phyloP scores from a whole-genome alignment of 2,329 filamentous ascomycete genomes.

The Fusarium luffae region DNA sequence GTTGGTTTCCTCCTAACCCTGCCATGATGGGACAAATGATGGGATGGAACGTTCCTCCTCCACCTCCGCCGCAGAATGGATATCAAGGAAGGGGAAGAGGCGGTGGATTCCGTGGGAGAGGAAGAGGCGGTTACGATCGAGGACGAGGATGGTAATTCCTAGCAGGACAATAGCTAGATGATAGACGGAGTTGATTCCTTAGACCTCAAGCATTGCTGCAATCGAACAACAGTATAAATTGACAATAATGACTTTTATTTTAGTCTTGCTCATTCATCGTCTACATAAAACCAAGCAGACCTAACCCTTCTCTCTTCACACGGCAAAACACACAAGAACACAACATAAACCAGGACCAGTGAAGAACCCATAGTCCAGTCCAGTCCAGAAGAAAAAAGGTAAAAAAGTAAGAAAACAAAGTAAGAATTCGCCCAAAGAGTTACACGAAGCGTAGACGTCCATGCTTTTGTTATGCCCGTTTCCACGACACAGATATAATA shows the following conservation, averaged over 20 bases:
- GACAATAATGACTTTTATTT: slow-evolving; percentile 46
- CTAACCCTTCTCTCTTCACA: slow-evolving; percentile 16
- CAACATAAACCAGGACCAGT: slow-evolving; percentile 24
- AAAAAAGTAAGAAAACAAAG: slow-evolving; percentile 29
- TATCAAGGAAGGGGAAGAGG: slow-evolving; percentile 42
- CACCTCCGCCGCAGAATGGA: slow-evolving; percentile 38
- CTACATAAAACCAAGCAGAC: slow-evolving; percentile 45
- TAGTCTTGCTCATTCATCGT: slow-evolving; percentile 48
- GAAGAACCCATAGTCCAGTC: slow-evolving; percentile 25
- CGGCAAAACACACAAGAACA: slow-evolving; percentile 17
- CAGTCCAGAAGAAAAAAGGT: slow-evolving; percentile 29
- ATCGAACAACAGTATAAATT: slow-evolving; percentile 15
- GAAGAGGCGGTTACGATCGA: slow-evolving; percentile 49
- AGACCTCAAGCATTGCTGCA: not conserved
- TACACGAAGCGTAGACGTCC: slow-evolving; percentile 43
- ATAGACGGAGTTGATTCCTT: not conserved
- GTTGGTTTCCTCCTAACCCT: slow-evolving; percentile 46
- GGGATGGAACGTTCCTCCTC: slow-evolving; percentile 43
- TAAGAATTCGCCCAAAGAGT: slow-evolving; percentile 37
- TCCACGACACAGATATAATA: slow-evolving; percentile 20
- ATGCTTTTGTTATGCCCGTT: slow-evolving; percentile 32
- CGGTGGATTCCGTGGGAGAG: slow-evolving; percentile 44
- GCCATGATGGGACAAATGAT: slow-evolving; percentile 45
- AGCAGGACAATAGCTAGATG: not conserved
- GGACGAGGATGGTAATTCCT: slow-evolving; percentile 43